These are phyloP conservation scores for Choiromyces venosus DNA, from an alignment of 495 filamentous ascomycete genomes.

Conservation along the genomic window DNA sequence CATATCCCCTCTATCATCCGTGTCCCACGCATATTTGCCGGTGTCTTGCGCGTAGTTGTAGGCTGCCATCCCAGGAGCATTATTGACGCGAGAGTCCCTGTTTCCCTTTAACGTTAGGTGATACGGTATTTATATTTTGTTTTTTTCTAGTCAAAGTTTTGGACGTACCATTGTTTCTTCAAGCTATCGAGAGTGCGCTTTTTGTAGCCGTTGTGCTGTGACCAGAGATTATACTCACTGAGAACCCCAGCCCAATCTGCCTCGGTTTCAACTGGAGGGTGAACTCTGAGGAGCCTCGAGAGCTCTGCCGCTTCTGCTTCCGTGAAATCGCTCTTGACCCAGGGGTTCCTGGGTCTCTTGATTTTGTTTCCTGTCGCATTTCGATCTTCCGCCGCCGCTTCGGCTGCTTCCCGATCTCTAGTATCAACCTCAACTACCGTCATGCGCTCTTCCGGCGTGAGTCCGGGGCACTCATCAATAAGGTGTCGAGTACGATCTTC, in stretches of 20 bases:
- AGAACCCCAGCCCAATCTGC: conserved; percentile 18
- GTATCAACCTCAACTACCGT: conserved; percentile 22
- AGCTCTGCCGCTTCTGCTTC: conserved; percentile 22
- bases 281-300: conserved; percentile 22
- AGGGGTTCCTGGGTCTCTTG: conserved; percentile 12
- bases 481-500: conserved; percentile 30
- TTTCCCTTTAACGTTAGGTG: conserved; percentile 4
- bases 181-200: conserved; percentile 22
- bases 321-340: conserved; percentile 8
- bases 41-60: neutral
- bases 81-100: conserved; percentile 27
- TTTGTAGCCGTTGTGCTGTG: conserved; percentile 25
- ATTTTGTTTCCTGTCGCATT: conserved; percentile 5
- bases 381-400: conserved; percentile 8
- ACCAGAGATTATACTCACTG: conserved; percentile 31
- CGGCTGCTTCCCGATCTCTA: conserved; percentile 24
- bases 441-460: conserved; percentile 27
- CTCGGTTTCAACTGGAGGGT: conserved; percentile 24
- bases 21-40: neutral
- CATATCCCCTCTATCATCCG: neutral
- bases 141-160: neutral
- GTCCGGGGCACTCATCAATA: conserved; percentile 32
- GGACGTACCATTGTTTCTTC: conserved; percentile 31
- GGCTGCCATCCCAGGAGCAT: neutral
- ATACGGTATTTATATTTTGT: neutral